Evolutionary conservation across 2,329 filamentous ascomycete species (phyloP).

Genomic region (Metarhizium robertsii): DNA sequence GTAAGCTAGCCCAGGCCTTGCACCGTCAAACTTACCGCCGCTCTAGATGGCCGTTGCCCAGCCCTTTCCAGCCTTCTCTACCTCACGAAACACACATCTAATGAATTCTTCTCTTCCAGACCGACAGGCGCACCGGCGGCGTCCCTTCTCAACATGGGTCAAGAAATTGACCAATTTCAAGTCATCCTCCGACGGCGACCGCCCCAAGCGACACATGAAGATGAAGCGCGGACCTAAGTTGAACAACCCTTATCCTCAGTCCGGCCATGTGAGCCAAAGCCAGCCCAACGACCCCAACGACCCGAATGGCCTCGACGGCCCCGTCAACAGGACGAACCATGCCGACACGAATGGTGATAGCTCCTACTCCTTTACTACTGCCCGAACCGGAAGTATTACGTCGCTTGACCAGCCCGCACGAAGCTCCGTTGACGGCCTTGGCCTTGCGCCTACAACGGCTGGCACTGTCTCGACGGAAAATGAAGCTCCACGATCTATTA

Average conservation of each 20-base stretch:
- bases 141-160: conserved; percentile 88
- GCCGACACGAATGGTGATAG: conserved; percentile 28
- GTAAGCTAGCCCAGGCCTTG: background rate
- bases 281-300: conserved; percentile 12
- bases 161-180: conserved; percentile 89
- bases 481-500: conserved; percentile 64
- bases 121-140: conserved; percentile 57
- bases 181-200: conserved; percentile 51
- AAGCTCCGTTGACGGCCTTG: conserved; percentile 48
- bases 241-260: conserved; percentile 90
- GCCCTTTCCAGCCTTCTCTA: background rate
- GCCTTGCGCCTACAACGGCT: conserved; percentile 44
- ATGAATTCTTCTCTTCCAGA: conserved; percentile 39
- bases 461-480: conserved; percentile 78
- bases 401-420: conserved; percentile 52
- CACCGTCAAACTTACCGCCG: background rate
- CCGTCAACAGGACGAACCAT: conserved; percentile 6
- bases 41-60: background rate
- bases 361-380: conserved; percentile 47
- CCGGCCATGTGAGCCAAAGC: conserved; percentile 44
- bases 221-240: conserved; percentile 52
- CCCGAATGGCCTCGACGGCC: conserved; percentile 10
- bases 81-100: conserved; percentile 13
- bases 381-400: conserved; percentile 41
- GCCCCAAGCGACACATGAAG: conserved; percentile 31